Percentiles rank a stretch among this genome's conserved stretches.
phyloP scores from a whole-genome alignment of 129 eudicot species.

The Flaveria linearis region DNA sequence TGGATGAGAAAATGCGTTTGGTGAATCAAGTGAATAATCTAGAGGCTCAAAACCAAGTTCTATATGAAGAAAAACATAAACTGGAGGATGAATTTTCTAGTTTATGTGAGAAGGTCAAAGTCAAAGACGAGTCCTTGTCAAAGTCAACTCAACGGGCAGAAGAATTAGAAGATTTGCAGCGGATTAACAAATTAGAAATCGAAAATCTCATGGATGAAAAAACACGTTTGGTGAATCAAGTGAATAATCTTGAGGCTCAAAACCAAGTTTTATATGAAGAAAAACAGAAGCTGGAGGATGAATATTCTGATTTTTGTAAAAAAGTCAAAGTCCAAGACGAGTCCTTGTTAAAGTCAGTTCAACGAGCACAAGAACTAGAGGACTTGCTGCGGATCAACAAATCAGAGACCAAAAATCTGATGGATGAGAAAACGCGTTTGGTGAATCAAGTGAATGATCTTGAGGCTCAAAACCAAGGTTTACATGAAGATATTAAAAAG shows the following conservation, averaged over 20 bases:
- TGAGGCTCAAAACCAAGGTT: conserved; percentile 40
- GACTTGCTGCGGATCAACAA: conserved; percentile 37
- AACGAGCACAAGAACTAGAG: conserved; percentile 39
- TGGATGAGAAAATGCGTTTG: conserved; percentile 27
- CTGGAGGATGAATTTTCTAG: not conserved
- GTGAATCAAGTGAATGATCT: conserved; percentile 38
- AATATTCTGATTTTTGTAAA: not conserved
- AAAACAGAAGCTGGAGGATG: too few relatives aligned
- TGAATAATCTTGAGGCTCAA: not conserved
- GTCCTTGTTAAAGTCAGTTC: conserved; percentile 34
- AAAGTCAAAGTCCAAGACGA: conserved; percentile 42
- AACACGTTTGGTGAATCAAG: conserved; percentile 25
- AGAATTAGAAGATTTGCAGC: conserved; percentile 24
- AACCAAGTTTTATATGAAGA: too few relatives aligned
- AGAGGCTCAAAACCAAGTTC: conserved; percentile 39
- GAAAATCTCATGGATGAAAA: conserved; percentile 37
- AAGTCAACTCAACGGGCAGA: conserved; percentile 10
- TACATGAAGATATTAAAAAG: conserved; percentile 39
- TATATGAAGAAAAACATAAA: conserved; percentile 17
- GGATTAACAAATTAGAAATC: conserved; percentile 35
- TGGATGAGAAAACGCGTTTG: conserved; percentile 25
- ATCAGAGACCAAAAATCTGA: conserved; percentile 37
- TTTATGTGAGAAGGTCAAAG: not conserved
- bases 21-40: conserved; percentile 38
- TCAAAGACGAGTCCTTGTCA: not conserved